Evolutionary conservation across 2,329 filamentous ascomycete species (phyloP).

Genomic region (Botrytis paeoniae): DNA sequence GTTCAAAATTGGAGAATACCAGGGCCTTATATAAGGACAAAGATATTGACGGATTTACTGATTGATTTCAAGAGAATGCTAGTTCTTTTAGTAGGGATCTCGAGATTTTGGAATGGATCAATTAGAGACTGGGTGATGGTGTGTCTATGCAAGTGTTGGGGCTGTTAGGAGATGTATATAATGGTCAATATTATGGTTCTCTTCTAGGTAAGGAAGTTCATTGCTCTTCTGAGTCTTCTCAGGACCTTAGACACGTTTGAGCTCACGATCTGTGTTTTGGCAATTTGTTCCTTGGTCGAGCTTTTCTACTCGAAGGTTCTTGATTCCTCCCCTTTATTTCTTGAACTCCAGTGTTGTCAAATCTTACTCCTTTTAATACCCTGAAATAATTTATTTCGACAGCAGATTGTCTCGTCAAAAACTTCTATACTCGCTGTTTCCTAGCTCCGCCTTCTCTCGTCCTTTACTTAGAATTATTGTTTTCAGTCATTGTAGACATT

Average conservation of each 20-base stretch:
- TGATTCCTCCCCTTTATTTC: not conserved
- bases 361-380: not conserved
- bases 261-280: not conserved
- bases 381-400: not conserved
- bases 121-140: not conserved
- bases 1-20: not conserved
- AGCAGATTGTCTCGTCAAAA: not conserved
- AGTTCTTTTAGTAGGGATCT: too few species aligned
- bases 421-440: not conserved
- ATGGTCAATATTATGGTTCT: not conserved
- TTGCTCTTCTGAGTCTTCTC: not conserved
- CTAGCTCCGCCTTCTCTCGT: not conserved
- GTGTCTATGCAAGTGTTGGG: not conserved
- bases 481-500: not conserved
- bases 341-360: not conserved
- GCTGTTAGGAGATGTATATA: not conserved
- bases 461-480: not conserved
- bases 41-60: too few species aligned
- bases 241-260: fast-evolving
- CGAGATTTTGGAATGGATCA: too few species aligned
- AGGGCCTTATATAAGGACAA: not conserved
- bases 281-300: not conserved
- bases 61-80: too few species aligned
- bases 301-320: not conserved
- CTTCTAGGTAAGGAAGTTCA: not conserved